Evolutionary conservation across 352 stramenopile species (phyloP), one percentile per base, ranked within the genome.

Genomic region (Globisporangium middletonii): DNA sequence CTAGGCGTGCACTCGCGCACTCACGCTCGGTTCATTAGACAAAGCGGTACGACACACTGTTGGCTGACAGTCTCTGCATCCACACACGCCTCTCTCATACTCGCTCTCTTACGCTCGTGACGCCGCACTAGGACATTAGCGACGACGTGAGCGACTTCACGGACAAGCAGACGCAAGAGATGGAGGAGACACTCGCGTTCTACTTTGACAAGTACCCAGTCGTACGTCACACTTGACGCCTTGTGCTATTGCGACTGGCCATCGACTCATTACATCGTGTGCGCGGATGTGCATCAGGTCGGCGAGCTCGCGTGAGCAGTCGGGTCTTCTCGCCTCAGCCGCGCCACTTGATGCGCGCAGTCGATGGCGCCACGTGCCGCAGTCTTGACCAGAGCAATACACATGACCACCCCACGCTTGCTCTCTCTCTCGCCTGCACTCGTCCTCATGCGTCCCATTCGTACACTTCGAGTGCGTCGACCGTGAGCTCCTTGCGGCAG

Each of bases 131-230:
- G 74, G 83, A 93, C 53, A 79, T 93, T 47, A 86, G 42, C 52
- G 83, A 93, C 66, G 77, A 91, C 51, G 53, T 77, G 19, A 77
- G 72, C 54, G 80, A 88, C 64, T 88, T 93, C 26, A 65, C 73
- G 19, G 75, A 86, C 9, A 79, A 81, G 41, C 72, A 89, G 52
- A 57, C 58, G 30, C 67, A 80, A 59, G 79, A 89, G 43, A 64
- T 90, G 43, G 67, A 76, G 16, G 75, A 87, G 55, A 93, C 77
- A n/a, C 73, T 79, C 42, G 63, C 68, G 48, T 93, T 91, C 53
- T 93, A 93, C 69, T 79, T 84, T 64, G 78, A 87, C 57, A 93
- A 93, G 62, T 93, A 93, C 61, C 83, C 83, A n/a, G 74, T 85
- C 38, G 83, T 92, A 82, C 49, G 76, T 76, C n/a, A 1, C 15